Evolutionary conservation across 2,329 filamentous ascomycete species (phyloP).

Genomic region (Cladophialophora bantiana): DNA sequence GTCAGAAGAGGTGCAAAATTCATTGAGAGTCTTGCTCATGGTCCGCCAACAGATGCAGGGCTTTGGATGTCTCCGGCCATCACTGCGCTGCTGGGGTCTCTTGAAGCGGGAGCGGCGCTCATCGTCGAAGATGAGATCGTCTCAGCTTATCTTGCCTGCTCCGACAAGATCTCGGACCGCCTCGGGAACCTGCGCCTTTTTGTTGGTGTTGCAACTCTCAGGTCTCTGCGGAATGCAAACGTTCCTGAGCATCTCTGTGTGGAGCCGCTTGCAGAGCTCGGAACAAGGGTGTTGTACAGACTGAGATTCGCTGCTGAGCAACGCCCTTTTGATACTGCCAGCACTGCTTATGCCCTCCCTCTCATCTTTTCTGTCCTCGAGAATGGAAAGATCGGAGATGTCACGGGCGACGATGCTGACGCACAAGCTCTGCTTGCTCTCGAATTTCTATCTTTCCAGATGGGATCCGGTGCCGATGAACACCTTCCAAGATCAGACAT

Average conservation of each 20-base stretch:
- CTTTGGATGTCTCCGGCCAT: conserved; percentile 88
- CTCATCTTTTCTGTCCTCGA: conserved; percentile 79
- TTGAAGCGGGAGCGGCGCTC: conserved; percentile 80
- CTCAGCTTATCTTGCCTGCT: conserved; percentile 78
- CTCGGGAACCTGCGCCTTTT: conserved; percentile 80
- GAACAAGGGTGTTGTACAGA: conserved; percentile 89
- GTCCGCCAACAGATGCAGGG: conserved; percentile 86
- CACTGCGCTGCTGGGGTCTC: conserved; percentile 72
- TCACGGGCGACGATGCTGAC: conserved; percentile 76
- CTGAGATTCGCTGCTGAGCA: conserved; percentile 90
- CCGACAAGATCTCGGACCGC: conserved; percentile 74
- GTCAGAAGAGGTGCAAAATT: conserved; percentile 86
- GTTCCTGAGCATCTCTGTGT: conserved; percentile 74
- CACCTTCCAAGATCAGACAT: conserved; percentile 79
- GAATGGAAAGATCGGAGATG: conserved; percentile 75
- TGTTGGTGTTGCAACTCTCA: conserved; percentile 84
- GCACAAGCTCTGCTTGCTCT: conserved; percentile 88
- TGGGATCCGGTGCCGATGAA: conserved; percentile 76
- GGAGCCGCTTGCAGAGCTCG: conserved; percentile 81
- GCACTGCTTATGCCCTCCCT: conserved; percentile 85
- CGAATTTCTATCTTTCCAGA: conserved; percentile 89
- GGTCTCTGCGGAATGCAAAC: conserved; percentile 75
- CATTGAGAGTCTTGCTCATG: conserved; percentile 79
- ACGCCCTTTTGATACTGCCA: conserved; percentile 87
- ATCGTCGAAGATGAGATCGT: conserved; percentile 82